phyloP scores from a whole-genome alignment of 148 eudicot genomes.

The Arbutus unedo region DNA sequence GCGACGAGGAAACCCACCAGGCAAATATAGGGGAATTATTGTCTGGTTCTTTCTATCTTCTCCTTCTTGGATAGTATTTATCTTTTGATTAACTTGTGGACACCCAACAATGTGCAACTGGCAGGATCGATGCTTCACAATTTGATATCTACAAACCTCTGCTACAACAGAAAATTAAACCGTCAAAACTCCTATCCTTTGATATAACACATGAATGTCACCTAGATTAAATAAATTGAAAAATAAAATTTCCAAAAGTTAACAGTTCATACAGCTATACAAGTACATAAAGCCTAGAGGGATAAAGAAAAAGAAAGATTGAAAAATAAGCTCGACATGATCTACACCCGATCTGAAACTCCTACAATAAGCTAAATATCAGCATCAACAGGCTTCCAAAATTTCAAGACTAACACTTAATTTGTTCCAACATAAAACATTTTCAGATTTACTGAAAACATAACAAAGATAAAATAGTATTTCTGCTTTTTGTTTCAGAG shows the following conservation, averaged over 20 bases:
- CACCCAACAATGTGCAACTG: constrained; percentile 24
- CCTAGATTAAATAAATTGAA: background rate
- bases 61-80: background rate
- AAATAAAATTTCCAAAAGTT: background rate
- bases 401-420: background rate
- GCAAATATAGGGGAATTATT: constrained; percentile 14
- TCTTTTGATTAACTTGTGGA: constrained; percentile 9
- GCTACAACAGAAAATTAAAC: background rate
- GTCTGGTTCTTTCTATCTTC: constrained; percentile 11
- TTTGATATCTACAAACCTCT: constrained; percentile 19
- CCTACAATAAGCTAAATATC: background rate
- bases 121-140: constrained; percentile 29
- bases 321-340: background rate
- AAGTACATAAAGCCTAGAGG: background rate
- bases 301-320: background rate
- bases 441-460: background rate
- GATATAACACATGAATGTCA: background rate
- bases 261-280: background rate
- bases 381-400: background rate
- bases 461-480: background rate
- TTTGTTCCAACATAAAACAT: background rate
- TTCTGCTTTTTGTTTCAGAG: background rate
- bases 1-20: constrained; percentile 10
- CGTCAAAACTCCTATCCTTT: background rate
- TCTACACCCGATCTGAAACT: background rate